Conservation (phyloP, 2,329 filamentous ascomycete species). For the Fusarium sublunatum region DNA sequence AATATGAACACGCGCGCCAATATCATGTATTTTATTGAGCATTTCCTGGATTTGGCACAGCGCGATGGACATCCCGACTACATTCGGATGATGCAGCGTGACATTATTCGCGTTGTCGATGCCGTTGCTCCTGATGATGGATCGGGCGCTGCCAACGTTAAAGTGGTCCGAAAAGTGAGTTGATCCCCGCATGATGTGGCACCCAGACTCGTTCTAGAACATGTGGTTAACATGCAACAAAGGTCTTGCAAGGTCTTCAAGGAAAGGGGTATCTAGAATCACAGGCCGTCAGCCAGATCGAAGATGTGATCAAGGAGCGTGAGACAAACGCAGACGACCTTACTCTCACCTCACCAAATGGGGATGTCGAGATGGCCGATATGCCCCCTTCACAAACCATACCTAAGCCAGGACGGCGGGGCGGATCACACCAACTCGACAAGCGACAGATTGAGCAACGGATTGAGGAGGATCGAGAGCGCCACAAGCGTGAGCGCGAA, state of each 20-base stretch:
- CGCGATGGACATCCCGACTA: constrained; percentile 83
- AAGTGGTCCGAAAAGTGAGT: constrained; percentile 84
- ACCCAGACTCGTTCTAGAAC: constrained; percentile 2
- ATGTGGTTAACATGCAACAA: constrained; percentile 25
- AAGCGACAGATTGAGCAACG: constrained; percentile 93
- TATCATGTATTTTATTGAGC: constrained; percentile 99
- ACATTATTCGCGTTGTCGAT: constrained; percentile 91
- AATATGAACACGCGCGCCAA: constrained; percentile 98
- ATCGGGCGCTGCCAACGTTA: constrained; percentile 91
- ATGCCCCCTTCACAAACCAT: constrained; percentile 56
- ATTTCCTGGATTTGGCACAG: constrained; percentile 87
- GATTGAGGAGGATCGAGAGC: constrained; percentile 95
- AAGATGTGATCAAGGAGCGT: constrained; percentile 83
- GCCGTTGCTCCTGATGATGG: constrained; percentile 89
- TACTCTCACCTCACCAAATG: constrained; percentile 62
- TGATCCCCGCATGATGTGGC: constrained; percentile 4
- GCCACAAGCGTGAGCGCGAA: constrained; percentile 91
- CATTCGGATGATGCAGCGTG: constrained; percentile 92
- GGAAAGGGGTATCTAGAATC: constrained; percentile 77
- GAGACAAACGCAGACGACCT: constrained; percentile 72
- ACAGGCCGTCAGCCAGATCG: constrained; percentile 81
- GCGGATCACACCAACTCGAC: constrained; percentile 66
- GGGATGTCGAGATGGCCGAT: constrained; percentile 55
- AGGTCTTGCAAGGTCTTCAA: constrained; percentile 77
- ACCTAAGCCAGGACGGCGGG: constrained; percentile 51